A percentile compares a stretch with the other conserved stretches of the same genome.
Conservation (phyloP, 164 flowering plant genomes). For the Santalum album region DNA sequence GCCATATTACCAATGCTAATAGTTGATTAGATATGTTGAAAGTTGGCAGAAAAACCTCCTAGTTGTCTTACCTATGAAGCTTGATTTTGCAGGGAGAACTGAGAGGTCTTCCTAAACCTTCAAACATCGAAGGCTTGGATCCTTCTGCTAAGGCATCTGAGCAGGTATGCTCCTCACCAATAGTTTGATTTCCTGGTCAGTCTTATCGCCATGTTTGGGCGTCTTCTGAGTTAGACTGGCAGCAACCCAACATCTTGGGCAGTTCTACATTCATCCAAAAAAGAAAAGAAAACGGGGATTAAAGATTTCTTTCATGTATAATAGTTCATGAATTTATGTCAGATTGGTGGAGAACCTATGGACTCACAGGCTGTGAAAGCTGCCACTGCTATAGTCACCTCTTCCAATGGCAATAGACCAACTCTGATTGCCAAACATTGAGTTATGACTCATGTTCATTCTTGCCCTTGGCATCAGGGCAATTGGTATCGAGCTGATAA, state of each 20-base stretch:
- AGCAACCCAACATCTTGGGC: too few relatives aligned
- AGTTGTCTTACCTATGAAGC: background rate
- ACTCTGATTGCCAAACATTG: conserved; percentile 10
- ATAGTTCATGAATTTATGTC: background rate
- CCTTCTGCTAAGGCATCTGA: conserved; percentile 14
- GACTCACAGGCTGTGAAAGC: conserved; percentile 8
- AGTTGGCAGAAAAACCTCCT: background rate
- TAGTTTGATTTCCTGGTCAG: background rate
- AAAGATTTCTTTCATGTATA: too few relatives aligned
- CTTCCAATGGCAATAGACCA: conserved; percentile 12
- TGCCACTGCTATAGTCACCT: background rate
- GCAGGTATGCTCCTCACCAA: conserved; percentile 16
- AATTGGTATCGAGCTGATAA: background rate
- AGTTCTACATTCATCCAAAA: too few relatives aligned
- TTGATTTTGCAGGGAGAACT: conserved; percentile 31
- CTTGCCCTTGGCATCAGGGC: background rate
- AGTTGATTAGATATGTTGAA: too few relatives aligned
- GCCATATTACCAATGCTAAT: too few relatives aligned
- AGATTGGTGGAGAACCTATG: conserved; percentile 22
- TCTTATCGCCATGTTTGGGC: background rate
- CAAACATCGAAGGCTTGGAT: conserved; percentile 14
- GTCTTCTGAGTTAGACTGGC: background rate
- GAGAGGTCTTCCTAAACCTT: conserved; percentile 33
- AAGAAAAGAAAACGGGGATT: too few relatives aligned
- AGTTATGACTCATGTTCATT: background rate